These are phyloP conservation scores for Colletotrichum australisinense DNA, from an alignment of 2,329 filamentous ascomycete genomes.

Conservation along the genomic window DNA sequence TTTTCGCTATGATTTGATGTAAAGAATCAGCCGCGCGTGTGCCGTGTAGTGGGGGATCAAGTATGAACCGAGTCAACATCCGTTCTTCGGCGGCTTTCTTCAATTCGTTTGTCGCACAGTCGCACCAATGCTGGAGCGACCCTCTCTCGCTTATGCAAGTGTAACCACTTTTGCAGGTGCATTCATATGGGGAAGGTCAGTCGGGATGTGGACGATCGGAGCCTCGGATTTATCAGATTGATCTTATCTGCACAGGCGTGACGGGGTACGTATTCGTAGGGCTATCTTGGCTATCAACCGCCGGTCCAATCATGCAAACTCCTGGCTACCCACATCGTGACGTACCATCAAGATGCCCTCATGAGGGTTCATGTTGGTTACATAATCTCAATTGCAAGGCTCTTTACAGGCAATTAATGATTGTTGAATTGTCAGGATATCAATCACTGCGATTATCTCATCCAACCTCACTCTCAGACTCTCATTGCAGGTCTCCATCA, in stretches of 20 bases:
- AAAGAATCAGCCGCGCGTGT: slow-evolving; percentile 3
- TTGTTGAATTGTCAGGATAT: accelerated
- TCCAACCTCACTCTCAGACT: no score
- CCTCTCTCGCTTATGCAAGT: slow-evolving; percentile 22
- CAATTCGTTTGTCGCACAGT: not conserved
- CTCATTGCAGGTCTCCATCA: no score
- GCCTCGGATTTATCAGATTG: slow-evolving; percentile 21
- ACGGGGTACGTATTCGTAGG: not conserved
- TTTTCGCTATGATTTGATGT: not conserved
- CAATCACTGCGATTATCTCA: no score
- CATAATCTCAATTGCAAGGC: not conserved
- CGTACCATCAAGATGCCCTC: not conserved
- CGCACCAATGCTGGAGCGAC: not conserved
- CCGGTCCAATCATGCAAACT: not conserved
- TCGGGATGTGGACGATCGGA: slow-evolving; percentile 8
- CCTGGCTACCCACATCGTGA: not conserved
- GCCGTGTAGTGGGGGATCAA: slow-evolving; percentile 13
- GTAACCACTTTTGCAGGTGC: slow-evolving; percentile 10
- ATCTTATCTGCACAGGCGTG: not conserved
- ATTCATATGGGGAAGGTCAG: not conserved
- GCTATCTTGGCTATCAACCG: not conserved
- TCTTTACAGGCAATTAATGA: no score
- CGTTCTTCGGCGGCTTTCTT: slow-evolving; percentile 26
- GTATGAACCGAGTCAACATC: slow-evolving; percentile 6
- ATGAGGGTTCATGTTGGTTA: not conserved